These are phyloP conservation scores for Fusarium ambrosium DNA, from an alignment of 2,329 filamentous ascomycete genomes.

Conservation along the genomic window DNA sequence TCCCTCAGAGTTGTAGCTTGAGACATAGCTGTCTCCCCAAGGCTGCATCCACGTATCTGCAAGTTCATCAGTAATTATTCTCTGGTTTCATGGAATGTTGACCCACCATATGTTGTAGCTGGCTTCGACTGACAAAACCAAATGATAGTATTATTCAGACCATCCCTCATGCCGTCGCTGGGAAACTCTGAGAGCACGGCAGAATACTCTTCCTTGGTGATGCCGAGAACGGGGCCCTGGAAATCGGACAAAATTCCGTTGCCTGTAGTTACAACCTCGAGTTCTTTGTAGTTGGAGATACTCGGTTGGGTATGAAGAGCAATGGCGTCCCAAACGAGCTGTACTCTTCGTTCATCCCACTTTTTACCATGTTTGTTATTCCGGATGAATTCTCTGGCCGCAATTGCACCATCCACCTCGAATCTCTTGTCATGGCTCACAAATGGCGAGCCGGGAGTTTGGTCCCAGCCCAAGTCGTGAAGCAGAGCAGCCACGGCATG, in stretches of 20 bases:
- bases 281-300: conserved; percentile 22
- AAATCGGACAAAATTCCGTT: conserved; percentile 23
- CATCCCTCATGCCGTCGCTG: conserved; percentile 6
- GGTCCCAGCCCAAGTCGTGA: conserved; percentile 30
- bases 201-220: not conserved
- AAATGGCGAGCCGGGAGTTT: conserved; percentile 5
- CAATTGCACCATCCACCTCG: conserved; percentile 24
- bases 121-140: conserved; percentile 23
- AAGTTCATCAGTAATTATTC: not conserved
- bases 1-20: not conserved
- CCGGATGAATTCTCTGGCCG: conserved; percentile 11
- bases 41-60: conserved; percentile 25
- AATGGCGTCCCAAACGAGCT: conserved; percentile 25
- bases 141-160: conserved; percentile 19
- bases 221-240: conserved; percentile 1
- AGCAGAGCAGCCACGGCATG: conserved; percentile 25
- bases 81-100: too few species aligned
- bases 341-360: conserved; percentile 4
- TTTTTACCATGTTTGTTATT: conserved; percentile 3
- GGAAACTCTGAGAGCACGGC: conserved; percentile 1
- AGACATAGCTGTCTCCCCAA: conserved; percentile 23
- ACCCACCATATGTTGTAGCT: conserved; percentile 15
- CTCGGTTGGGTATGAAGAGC: conserved; percentile 21
- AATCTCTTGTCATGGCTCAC: conserved; percentile 17
- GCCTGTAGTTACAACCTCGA: conserved; percentile 11